Conservation (phyloP, 2,329 filamentous ascomycete genomes). For the Ophiostoma australiae region DNA sequence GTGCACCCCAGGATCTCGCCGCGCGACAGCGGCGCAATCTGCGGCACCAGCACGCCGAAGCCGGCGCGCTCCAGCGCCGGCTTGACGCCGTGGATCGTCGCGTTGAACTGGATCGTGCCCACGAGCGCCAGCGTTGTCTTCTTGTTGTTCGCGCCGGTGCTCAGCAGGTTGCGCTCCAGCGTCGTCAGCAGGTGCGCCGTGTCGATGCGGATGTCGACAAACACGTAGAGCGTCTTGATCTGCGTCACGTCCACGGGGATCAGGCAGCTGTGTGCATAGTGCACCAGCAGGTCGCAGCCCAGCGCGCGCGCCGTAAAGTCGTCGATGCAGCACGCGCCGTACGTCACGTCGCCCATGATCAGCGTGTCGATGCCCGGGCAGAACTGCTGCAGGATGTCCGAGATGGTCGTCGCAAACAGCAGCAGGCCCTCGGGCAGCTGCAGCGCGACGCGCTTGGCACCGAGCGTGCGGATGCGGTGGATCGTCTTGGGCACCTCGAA, state of each 20-base stretch:
- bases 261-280: slow-evolving; percentile 95
- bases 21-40: slow-evolving; percentile 87
- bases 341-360: slow-evolving; percentile 99
- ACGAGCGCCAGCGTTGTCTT: slow-evolving; percentile 90
- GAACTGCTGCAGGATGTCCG: slow-evolving; percentile 91
- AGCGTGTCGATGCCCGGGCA: slow-evolving; percentile 86
- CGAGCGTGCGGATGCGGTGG: slow-evolving; percentile 77
- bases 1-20: slow-evolving; percentile 98
- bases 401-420: slow-evolving; percentile 94
- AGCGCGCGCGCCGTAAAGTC: slow-evolving; percentile 94
- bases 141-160: slow-evolving; percentile 81
- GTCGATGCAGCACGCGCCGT: slow-evolving; percentile 97
- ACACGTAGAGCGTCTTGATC: slow-evolving; percentile 96
- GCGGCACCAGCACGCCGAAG: slow-evolving; percentile 79
- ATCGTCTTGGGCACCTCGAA: slow-evolving; percentile 99
- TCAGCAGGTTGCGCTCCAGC: slow-evolving; percentile 75
- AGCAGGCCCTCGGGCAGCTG: slow-evolving; percentile 96
- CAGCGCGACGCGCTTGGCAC: slow-evolving; percentile 78
- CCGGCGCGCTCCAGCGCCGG: slow-evolving; percentile 74
- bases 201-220: slow-evolving; percentile 97
- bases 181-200: slow-evolving; percentile 80
- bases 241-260: slow-evolving; percentile 95
- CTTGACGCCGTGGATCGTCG: slow-evolving; percentile 83
- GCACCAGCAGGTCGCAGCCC: slow-evolving; percentile 88
- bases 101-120: slow-evolving; percentile 98